Evolutionary conservation across 2,329 filamentous ascomycete species (phyloP), one percentile per base, ranked within the genome.

Genomic region (Claviceps monticola): DNA sequence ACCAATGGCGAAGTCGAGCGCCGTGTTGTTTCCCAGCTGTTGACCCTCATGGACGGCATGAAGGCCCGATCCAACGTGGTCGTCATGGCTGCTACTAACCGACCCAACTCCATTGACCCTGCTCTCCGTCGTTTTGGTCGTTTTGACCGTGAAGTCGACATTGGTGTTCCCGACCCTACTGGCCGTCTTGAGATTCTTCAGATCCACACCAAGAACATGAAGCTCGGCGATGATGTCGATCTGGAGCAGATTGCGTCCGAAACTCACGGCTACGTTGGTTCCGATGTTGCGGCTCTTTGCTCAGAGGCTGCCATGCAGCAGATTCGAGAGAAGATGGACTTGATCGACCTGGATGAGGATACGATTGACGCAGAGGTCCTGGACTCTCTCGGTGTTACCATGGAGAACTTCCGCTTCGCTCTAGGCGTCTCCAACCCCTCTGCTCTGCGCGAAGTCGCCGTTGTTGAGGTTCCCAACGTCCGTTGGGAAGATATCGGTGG

Each of bases 121-220:
- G 93, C 93, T 54, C 86, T 98, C 53, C 88, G 91, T 73, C 91
- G 93, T 70, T 97, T 95, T 72, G 93, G 93, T 57, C 93, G 93
- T 71, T 97, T 98, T 75, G 93, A 98, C 69, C 93, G 93, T 69
- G 93, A 97, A 71, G 91, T 98, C 58, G 93, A 98, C 66, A 96
- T 98, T 65, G 90, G 91, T 64, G 95, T 97, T 60, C 93, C 93
- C 51, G 93, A 97, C 74, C 93, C 93, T 49, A 97, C 91, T 62
- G 93, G 93, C 57, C 93, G 93, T 79, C 86, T 98, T 39, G 93
- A 98, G 79, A 97, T 98, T 65, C 83, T 98, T 55, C 88, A 95
- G 72, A 98, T 98, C 60, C 93, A 98, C 80, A 98, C 93, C 71
- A 98, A 98, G 85, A 98, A 98, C 81, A 98, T 98, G 93, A 98